Evolutionary conservation across 805 yeast genomes (phyloP).

Genomic region (Cyberlindnera japonica): DNA sequence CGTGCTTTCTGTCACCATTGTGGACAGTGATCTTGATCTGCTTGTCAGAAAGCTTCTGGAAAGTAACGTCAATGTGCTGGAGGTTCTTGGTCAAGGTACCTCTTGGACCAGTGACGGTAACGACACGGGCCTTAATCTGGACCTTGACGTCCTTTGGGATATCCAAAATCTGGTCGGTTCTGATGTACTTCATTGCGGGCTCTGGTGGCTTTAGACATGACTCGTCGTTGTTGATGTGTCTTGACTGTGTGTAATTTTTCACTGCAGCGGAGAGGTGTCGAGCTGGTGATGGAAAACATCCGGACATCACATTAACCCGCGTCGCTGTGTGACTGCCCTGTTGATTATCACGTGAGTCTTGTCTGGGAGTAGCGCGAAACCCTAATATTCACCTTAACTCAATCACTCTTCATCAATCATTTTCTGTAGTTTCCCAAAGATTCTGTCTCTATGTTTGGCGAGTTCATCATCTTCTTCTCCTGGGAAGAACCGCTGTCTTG

Average conservation of each 20-base stretch:
- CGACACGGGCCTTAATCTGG: constrained; percentile 82
- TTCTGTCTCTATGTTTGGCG: constrained; percentile 60
- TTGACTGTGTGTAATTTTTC: constrained; percentile 13
- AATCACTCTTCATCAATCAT: constrained; percentile 44
- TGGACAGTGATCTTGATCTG: constrained; percentile 87
- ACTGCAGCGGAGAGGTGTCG: constrained; percentile 1
- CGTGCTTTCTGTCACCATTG: constrained; percentile 99
- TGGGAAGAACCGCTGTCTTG: constrained; percentile 52
- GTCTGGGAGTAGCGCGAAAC: not conserved
- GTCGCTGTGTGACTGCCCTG: not conserved
- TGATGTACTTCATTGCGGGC: constrained; percentile 69
- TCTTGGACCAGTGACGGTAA: constrained; percentile 96
- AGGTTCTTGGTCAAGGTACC: constrained; percentile 88
- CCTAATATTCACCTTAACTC: not conserved
- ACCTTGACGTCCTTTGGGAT: constrained; percentile 93
- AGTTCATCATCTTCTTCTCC: constrained; percentile 55
- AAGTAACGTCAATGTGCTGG: constrained; percentile 92
- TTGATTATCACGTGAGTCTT: constrained; percentile 3
- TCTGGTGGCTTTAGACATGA: too few species aligned
- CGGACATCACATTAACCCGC: constrained; percentile 6
- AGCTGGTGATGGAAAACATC: constrained; percentile 14
- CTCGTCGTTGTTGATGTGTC: too few species aligned
- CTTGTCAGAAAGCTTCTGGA: constrained; percentile 67
- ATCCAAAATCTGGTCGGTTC: constrained; percentile 77
- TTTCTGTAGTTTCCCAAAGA: constrained; percentile 52